These are phyloP conservation scores for Lophium mytilinum DNA, from an alignment of 495 filamentous ascomycete genomes.

Conservation along the genomic window DNA sequence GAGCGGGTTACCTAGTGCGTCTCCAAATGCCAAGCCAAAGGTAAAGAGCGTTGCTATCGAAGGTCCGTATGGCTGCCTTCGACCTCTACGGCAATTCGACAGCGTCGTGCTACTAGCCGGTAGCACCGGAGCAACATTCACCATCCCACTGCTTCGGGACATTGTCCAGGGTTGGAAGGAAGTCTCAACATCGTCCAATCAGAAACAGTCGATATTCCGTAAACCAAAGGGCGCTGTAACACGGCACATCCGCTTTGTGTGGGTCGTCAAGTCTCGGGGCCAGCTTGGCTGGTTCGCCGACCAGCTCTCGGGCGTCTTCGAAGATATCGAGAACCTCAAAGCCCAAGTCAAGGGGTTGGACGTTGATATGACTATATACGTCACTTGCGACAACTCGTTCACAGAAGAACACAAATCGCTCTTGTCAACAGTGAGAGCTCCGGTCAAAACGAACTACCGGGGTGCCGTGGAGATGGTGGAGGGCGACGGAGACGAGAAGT, in stretches of 20 bases:
- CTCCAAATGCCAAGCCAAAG: slow-evolving; percentile 21
- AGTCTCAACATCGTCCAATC: slow-evolving; percentile 2
- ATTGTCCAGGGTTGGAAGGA: slow-evolving; percentile 35
- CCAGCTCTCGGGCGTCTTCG: slow-evolving; percentile 50
- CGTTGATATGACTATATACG: slow-evolving; percentile 50
- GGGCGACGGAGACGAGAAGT: slow-evolving; percentile 12
- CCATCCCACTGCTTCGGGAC: slow-evolving; percentile 45
- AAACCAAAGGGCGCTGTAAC: slow-evolving; percentile 43
- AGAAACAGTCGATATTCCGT: slow-evolving; percentile 17
- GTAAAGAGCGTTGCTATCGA: slow-evolving; percentile 31
- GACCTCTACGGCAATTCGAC: slow-evolving; percentile 48
- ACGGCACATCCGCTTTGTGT: slow-evolving; percentile 59
- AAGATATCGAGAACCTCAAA: slow-evolving; percentile 39
- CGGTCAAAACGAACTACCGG: background rate
- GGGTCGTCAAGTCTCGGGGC: slow-evolving; percentile 60
- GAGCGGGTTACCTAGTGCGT: slow-evolving; percentile 41
- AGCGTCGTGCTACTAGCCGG: slow-evolving; percentile 56
- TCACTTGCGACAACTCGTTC: slow-evolving; percentile 50
- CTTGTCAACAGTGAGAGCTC: slow-evolving; percentile 12
- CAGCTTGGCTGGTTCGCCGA: slow-evolving; percentile 64
- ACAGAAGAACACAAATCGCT: slow-evolving; percentile 26
- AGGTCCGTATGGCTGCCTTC: slow-evolving; percentile 47
- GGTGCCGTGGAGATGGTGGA: slow-evolving; percentile 8
- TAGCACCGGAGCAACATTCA: slow-evolving; percentile 49
- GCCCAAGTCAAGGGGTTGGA: slow-evolving; percentile 32